Conservation (phyloP, 306 rosid species). For the Trifolium fragiferum region DNA sequence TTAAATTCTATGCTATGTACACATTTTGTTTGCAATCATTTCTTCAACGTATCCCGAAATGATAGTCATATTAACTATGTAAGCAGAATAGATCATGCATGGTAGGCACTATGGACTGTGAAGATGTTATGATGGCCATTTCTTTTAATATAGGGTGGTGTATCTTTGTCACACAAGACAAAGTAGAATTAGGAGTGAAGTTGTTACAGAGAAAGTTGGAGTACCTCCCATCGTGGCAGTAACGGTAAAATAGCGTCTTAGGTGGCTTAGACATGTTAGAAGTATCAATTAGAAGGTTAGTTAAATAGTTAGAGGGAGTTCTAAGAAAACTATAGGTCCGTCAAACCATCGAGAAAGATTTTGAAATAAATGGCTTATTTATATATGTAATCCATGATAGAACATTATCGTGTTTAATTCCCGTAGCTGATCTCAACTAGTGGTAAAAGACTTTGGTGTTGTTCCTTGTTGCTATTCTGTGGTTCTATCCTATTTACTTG, state of each 20-base stretch:
- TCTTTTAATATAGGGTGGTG: neutral
- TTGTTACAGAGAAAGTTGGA: neutral
- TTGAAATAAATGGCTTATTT: neutral
- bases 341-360: neutral
- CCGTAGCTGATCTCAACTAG: neutral
- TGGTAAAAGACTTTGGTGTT: neutral
- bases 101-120: slow-evolving; percentile 6
- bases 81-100: slow-evolving; percentile 27
- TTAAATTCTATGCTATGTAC: neutral
- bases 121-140: slow-evolving; percentile 12
- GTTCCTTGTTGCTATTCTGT: slow-evolving; percentile 24
- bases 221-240: neutral
- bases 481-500: slow-evolving; percentile 33
- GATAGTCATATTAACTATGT: slow-evolving; percentile 1
- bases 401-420: neutral
- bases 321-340: neutral
- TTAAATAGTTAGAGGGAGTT: neutral
- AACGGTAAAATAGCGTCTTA: neutral
- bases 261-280: neutral
- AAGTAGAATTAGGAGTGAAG: slow-evolving; percentile 6
- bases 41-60: neutral
- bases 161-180: neutral
- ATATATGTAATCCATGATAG: neutral
- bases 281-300: neutral
- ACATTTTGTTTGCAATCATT: slow-evolving; percentile 14